Base-by-base conservation (phyloP, 495 filamentous ascomycete genomes). In the Talaromyces wortmannii region DNA sequence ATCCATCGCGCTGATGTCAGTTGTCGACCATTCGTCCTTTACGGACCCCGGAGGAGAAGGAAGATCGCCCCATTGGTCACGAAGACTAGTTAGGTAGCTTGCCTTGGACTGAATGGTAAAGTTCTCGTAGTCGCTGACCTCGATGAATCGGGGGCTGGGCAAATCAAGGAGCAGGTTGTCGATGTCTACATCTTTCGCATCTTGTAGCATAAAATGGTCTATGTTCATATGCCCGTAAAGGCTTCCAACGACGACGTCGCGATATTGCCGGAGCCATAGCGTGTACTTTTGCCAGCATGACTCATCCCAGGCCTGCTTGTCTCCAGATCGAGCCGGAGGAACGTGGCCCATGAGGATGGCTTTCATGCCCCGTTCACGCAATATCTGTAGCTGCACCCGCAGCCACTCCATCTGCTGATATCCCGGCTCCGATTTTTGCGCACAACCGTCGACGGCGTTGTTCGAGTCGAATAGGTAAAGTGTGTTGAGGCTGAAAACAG, bases 231-330 rank as follows among this genome's bases (percentile, higher is more conserved):
- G 94, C 2, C 92, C 94, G 60, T 88, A 99, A 13, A 94, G 54
- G 13, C 83, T 82, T 6, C 81, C 81, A 36, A 91, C 79, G 10
- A 99, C 74, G 10, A 99, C 85, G 67, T 99, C 94, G 36, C 95
- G 88, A 62, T 91, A 99, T 61, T 91, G 89, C 61, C 83, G 77
- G 59, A 91, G 67, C 90, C 91, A 97, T 3, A 97, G 74, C 0
- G 92, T 87, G 69, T 96, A 99, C 65, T 96, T 96, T 67, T 96
- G 94, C 94, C 95, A 99, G 72, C 94, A 99, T 0, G 88, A 90
- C 72, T 89, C 85, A 57, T 96, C 91, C 94, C 94, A 98, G 59
- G 80, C 82, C 55, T 76, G 77, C 77, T 98, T 98, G 62, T 81
- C 83, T 1, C 85, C 79, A 0, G 90, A 90, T 61, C 91, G 78